These are phyloP conservation scores for Euptelea pleiosperma DNA, from an alignment of 164 flowering plant species.

Conservation along the genomic window DNA sequence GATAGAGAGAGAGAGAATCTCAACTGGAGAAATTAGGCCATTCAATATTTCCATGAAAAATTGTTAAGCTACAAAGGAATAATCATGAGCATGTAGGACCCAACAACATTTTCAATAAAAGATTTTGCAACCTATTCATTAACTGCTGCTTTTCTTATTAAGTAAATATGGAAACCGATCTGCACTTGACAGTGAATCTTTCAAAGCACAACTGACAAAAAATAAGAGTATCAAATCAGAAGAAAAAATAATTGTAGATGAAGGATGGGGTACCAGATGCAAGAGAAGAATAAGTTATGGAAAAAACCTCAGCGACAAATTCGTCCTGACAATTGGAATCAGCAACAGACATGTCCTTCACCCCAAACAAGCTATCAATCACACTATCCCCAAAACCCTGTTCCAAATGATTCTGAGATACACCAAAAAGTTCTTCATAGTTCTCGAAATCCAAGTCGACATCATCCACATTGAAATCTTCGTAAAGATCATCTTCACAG, in stretches of 20 bases:
- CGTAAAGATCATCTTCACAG: conserved; percentile 57
- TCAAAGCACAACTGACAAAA: neutral
- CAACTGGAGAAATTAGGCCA: no score
- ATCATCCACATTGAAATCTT: conserved; percentile 70
- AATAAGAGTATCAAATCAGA: neutral
- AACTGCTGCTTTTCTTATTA: no score
- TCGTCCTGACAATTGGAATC: conserved; percentile 53
- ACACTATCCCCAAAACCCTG: conserved; percentile 71
- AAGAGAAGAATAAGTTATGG: conserved; percentile 5
- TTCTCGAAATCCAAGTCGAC: conserved; percentile 71
- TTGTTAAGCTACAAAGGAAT: no score
- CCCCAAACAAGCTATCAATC: conserved; percentile 65
- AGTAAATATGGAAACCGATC: no score
- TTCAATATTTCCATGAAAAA: no score
- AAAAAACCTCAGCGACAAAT: conserved; percentile 49
- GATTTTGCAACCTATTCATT: no score
- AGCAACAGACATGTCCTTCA: conserved; percentile 47
- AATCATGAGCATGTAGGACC: no score
- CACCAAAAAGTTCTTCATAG: conserved; percentile 85
- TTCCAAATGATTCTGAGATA: conserved; percentile 50
- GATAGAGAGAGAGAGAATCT: no score
- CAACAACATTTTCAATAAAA: no score
- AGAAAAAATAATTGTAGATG: neutral
- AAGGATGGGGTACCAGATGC: conserved; percentile 2
- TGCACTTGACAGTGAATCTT: no score